phyloP scores from a whole-genome alignment of 116 monocot genomes.

The Trichopus zeylanicus region DNA sequence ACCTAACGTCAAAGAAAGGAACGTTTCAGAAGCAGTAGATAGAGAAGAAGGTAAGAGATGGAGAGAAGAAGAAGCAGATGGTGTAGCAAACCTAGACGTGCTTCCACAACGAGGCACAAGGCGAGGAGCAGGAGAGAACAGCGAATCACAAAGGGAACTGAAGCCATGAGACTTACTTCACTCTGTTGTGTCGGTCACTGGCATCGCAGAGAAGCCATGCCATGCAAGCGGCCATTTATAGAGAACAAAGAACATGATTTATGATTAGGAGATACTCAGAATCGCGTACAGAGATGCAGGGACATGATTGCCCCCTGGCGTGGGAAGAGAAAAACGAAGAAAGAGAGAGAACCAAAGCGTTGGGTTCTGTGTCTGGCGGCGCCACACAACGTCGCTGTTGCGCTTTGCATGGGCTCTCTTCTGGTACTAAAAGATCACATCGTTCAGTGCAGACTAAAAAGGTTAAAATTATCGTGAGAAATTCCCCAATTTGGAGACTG shows the following conservation, averaged over 20 bases:
- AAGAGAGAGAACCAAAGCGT: too few relatives aligned
- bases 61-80: neutral
- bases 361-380: too few relatives aligned
- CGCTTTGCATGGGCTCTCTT: too few relatives aligned
- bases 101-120: neutral
- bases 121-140: neutral
- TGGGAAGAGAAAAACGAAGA: neutral
- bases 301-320: neutral
- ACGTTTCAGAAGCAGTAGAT: neutral
- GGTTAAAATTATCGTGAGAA: too few relatives aligned
- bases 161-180: neutral
- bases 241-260: neutral
- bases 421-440: too few relatives aligned
- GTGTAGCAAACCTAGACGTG: neutral
- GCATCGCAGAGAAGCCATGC: neutral
- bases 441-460: too few relatives aligned
- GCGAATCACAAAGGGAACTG: neutral
- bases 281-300: neutral
- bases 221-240: neutral
- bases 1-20: neutral
- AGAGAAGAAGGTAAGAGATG: neutral
- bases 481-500: too few relatives aligned
- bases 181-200: neutral
- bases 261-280: conserved; percentile 2
- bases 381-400: too few relatives aligned